Base-by-base conservation (phyloP, 768 basidiomycete species). In the Pulveroboletus frians region DNA sequence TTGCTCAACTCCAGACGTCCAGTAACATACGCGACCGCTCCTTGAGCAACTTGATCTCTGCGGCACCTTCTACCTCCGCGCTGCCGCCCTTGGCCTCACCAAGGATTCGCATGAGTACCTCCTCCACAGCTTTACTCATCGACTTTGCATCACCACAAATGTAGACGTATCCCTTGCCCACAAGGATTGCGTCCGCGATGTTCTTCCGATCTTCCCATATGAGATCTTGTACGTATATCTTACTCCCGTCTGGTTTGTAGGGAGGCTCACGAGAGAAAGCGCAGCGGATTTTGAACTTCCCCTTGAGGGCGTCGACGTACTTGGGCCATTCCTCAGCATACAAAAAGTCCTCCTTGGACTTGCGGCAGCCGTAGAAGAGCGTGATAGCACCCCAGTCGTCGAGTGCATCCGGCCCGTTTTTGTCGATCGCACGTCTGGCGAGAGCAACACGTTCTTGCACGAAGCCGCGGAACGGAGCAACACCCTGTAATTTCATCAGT, bases 381-480 rank as follows among this genome's bases (percentile, higher is more conserved):
- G 85, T 84, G 69, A 99, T 91, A 41, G 76, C 81, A 36, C 95
- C 96, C 96, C 96, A 99, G 67, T 97, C 94, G 11, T 81, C 80
- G 53, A 99, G 83, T 6, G 89, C 94, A 51, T 94, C 90, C 9
- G 85, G 79, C 8, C 95, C 95, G 61, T 94, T 94, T 79, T 97
- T 97, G 60, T 94, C 94, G 47, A 93, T 77, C 0, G 93, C 89
- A 52, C 92, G 92, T 53, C 90, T 88, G 11, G 94, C 96, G 29
- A 98, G 84, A 9, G 93, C 93, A 37, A 99, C 86, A 57, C 96
- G 91, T 67, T 99, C 96, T 71, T 99, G 96, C 9, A 98, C 80
- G 69, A 99, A 99, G 2, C 95, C 96, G 53, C 96, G 89, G 90
- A 99, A 99, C 9, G 96, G 96, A 39, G 96, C 96, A 48, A 99